Conservation (phyloP, 495 filamentous ascomycete genomes). For the Beverwykella pulmonaria region DNA sequence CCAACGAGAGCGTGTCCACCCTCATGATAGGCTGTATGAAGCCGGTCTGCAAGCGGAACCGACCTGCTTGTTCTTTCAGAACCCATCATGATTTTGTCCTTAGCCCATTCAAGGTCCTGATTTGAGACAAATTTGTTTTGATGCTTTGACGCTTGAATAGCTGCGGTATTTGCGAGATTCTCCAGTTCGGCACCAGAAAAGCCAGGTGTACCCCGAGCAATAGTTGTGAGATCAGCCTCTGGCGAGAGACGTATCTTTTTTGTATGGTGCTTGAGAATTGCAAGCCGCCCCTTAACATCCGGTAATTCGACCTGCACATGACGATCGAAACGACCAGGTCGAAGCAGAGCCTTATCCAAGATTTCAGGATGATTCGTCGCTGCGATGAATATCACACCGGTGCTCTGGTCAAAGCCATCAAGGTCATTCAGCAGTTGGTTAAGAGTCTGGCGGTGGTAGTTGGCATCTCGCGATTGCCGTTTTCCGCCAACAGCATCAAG, state of each 20-base stretch:
- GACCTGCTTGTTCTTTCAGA: conserved; percentile 85
- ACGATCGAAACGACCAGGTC: conserved; percentile 94
- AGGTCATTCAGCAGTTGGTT: conserved; percentile 98
- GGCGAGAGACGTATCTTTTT: conserved; percentile 76
- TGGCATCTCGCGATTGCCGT: conserved; percentile 87
- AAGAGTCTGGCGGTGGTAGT: conserved; percentile 95
- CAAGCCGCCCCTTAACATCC: conserved; percentile 91
- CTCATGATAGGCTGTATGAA: conserved; percentile 95
- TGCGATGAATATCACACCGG: conserved; percentile 89
- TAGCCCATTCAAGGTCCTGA: conserved; percentile 92
- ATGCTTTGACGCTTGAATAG: conserved; percentile 82
- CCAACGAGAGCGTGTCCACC: conserved; percentile 91
- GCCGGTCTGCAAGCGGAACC: conserved; percentile 82
- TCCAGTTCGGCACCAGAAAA: conserved; percentile 95
- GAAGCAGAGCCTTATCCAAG: conserved; percentile 90
- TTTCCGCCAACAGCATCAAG: conserved; percentile 94
- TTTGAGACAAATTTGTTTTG: conserved; percentile 73
- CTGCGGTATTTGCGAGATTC: conserved; percentile 95
- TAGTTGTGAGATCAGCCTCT: conserved; percentile 77
- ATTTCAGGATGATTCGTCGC: conserved; percentile 95
- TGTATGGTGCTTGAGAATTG: conserved; percentile 89
- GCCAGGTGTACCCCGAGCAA: conserved; percentile 84
- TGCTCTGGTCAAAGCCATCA: conserved; percentile 93
- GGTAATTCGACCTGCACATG: conserved; percentile 85
- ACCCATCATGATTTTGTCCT: conserved; percentile 98